A percentile compares a stretch with the other conserved stretches of the same genome.
These are phyloP conservation scores for Xenosphaeropsis pyriputrescens DNA, from an alignment of 2,329 filamentous ascomycete species.

Conservation along the genomic window DNA sequence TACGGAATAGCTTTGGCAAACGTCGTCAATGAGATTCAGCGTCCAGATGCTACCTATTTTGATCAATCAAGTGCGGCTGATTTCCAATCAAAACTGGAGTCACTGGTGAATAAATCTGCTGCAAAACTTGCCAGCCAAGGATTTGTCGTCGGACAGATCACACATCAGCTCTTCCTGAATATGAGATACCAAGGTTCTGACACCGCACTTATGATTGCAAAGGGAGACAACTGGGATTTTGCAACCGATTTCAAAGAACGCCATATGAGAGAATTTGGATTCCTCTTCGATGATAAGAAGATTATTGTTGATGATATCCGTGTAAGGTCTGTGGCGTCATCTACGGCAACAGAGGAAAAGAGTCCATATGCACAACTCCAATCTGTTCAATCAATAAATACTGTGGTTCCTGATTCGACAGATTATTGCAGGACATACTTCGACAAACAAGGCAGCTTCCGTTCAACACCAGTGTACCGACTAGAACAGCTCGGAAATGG, in stretches of 20 bases:
- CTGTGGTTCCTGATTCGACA: background rate
- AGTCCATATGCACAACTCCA: constrained; percentile 76
- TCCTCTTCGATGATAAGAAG: constrained; percentile 68
- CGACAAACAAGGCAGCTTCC: constrained; percentile 69
- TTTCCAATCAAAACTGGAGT: constrained; percentile 60
- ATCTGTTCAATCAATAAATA: background rate
- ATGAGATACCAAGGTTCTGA: constrained; percentile 87
- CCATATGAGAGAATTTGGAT: constrained; percentile 87
- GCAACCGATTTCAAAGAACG: constrained; percentile 73
- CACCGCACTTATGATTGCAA: constrained; percentile 71
- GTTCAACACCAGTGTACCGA: constrained; percentile 70
- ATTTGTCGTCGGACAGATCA: constrained; percentile 58
- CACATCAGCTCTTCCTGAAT: constrained; percentile 86
- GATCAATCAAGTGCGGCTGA: constrained; percentile 40
- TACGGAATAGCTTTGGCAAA: constrained; percentile 91
- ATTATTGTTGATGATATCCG: constrained; percentile 86
- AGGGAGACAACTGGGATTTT: constrained; percentile 66
- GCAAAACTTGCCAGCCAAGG: constrained; percentile 60
- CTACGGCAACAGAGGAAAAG: constrained; percentile 63
- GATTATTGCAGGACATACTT: constrained; percentile 32
- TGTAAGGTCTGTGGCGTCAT: constrained; percentile 79
- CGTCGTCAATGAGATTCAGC: constrained; percentile 81
- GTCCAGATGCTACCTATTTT: constrained; percentile 53
- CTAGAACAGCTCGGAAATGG: constrained; percentile 60
- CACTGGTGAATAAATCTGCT: constrained; percentile 60